Conservation (phyloP, 2,329 filamentous ascomycete species). For the Sclerotinia glacialis region DNA sequence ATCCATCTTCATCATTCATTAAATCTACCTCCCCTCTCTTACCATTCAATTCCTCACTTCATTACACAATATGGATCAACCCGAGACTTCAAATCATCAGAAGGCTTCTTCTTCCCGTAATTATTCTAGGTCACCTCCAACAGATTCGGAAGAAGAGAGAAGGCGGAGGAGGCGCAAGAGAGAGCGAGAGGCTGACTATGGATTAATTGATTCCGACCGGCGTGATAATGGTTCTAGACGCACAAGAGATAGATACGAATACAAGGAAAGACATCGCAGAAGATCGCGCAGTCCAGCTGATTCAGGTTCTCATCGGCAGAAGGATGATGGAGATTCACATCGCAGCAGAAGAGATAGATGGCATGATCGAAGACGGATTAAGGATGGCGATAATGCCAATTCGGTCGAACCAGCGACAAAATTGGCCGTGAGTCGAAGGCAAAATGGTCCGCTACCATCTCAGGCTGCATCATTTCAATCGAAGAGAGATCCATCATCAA, state of each 20-base stretch:
- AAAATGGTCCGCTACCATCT: conserved; percentile 54
- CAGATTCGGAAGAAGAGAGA: conserved; percentile 37
- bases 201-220: conserved; percentile 17
- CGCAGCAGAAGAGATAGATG: conserved; percentile 34
- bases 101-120: conserved; percentile 27
- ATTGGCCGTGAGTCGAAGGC: conserved; percentile 30
- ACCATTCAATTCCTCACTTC: background rate
- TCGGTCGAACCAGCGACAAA: background rate
- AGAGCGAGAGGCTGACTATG: conserved; percentile 27
- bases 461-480: conserved; percentile 60
- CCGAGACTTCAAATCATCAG: conserved; percentile 22
- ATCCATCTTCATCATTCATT: background rate
- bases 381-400: conserved; percentile 22
- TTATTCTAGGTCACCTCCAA: conserved; percentile 32
- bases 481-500: conserved; percentile 44
- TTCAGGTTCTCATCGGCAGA: conserved; percentile 25
- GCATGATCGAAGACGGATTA: conserved; percentile 28
- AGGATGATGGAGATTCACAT: conserved; percentile 32
- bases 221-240: conserved; percentile 17
- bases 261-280: conserved; percentile 32
- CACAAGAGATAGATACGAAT: conserved; percentile 28
- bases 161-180: conserved; percentile 31
- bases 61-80: conserved; percentile 27
- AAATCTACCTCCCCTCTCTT: background rate
- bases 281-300: conserved; percentile 36